Conservation (phyloP, 345 rosid species). For the Eucalyptus globulus region DNA sequence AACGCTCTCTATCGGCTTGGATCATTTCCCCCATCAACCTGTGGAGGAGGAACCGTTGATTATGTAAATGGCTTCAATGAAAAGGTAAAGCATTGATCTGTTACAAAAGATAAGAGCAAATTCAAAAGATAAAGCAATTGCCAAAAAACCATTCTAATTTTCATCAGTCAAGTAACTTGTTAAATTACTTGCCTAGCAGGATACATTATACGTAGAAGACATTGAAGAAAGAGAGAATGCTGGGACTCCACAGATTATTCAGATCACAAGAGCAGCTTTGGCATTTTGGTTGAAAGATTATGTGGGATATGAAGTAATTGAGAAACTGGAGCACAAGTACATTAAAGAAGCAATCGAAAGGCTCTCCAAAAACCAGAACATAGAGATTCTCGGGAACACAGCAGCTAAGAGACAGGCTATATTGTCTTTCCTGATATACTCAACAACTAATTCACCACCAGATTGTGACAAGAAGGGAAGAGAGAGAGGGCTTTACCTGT, state of each 20-base stretch:
- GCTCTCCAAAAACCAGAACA: conserved; percentile 22
- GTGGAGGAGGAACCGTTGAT: conserved; percentile 56
- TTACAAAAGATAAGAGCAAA: background rate
- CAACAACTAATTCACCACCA: conserved; percentile 1
- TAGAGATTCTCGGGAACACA: conserved; percentile 30
- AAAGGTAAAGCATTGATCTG: conserved; percentile 7
- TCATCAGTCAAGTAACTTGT: background rate
- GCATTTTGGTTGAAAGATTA: conserved; percentile 48
- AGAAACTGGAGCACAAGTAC: conserved; percentile 14
- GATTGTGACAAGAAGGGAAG: background rate
- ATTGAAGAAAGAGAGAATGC: conserved; percentile 49
- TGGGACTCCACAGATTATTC: conserved; percentile 54
- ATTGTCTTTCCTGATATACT: conserved; percentile 31
- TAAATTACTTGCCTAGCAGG: conserved; percentile 6
- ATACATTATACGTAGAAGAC: conserved; percentile 28
- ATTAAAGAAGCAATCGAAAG: conserved; percentile 25
- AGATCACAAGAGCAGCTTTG: conserved; percentile 34
- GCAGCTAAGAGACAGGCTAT: conserved; percentile 21
- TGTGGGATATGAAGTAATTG: conserved; percentile 15
- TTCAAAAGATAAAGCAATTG: background rate
- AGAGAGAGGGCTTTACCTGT: conserved; percentile 2
- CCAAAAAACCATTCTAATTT: background rate
- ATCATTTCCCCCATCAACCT: conserved; percentile 43
- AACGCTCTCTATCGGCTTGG: conserved; percentile 29
- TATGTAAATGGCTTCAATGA: conserved; percentile 42